Evolutionary conservation across 208 protist species (phyloP).

Genomic region (Wallacemonas sp.): DNA sequence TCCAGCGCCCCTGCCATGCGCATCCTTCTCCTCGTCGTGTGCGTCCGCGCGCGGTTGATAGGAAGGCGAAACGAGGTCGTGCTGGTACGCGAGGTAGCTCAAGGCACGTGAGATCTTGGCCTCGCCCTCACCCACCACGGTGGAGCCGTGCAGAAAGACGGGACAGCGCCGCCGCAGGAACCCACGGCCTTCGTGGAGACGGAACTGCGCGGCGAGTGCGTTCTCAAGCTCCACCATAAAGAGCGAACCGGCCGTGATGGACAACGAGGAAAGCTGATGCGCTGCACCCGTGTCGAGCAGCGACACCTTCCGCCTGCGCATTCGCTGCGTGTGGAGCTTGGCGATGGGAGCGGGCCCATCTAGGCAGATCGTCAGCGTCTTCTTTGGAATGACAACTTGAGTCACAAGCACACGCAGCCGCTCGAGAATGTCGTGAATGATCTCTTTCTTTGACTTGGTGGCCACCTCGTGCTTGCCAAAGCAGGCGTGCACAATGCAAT

Average conservation of each 20-base stretch:
- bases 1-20: no score
- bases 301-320: conserved; percentile 66
- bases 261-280: conserved; percentile 62
- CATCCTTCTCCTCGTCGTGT: no score
- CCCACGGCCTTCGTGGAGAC: conserved; percentile 51
- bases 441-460: conserved; percentile 46
- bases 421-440: conserved; percentile 78
- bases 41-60: no score
- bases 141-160: conserved; percentile 79
- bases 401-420: conserved; percentile 69
- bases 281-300: conserved; percentile 43
- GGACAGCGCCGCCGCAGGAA: conserved; percentile 58
- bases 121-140: conserved; percentile 81
- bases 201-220: conserved; percentile 74
- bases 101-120: conserved; percentile 82
- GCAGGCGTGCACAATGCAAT: conserved; percentile 85
- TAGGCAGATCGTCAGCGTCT: conserved; percentile 77
- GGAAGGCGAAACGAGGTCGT: neutral
- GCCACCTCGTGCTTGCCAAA: conserved; percentile 34
- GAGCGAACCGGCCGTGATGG: conserved; percentile 78
- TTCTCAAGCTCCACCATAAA: conserved; percentile 90
- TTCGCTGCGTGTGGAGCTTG: conserved; percentile 83
- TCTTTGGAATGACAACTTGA: conserved; percentile 50
- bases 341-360: conserved; percentile 81
- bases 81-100: conserved; percentile 52